These are phyloP conservation scores for Sphagnum magellanicum DNA, from an alignment of 228 moss, liverwort and hornwort genomes.

Conservation along the genomic window DNA sequence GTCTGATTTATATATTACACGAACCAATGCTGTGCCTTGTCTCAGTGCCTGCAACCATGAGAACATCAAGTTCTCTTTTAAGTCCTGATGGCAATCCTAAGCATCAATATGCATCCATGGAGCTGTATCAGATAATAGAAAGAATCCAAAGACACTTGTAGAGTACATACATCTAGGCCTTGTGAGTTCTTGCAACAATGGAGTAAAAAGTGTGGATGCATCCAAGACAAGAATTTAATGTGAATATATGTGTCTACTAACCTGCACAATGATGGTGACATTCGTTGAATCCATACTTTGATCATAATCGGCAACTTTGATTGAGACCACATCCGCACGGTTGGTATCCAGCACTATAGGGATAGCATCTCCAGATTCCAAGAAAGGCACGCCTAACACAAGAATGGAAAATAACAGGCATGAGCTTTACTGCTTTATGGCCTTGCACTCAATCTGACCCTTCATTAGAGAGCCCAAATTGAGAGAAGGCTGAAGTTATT, in stretches of 20 bases:
- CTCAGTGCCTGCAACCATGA: constrained; percentile 45
- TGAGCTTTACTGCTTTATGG: too few species aligned
- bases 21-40: constrained; percentile 88
- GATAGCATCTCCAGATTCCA: constrained; percentile 58
- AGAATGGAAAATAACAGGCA: neutral
- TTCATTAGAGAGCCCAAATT: too few species aligned
- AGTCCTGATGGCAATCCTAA: neutral
- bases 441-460: too few species aligned
- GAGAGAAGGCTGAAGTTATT: too few species aligned
- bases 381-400: constrained; percentile 55
- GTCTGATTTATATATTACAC: constrained; percentile 50
- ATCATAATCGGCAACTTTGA: constrained; percentile 60
- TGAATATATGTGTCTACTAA: constrained; percentile 4
- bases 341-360: constrained; percentile 73
- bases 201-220: too few species aligned
- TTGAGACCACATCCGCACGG: constrained; percentile 78
- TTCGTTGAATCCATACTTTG: constrained; percentile 34
- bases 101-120: too few species aligned
- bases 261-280: constrained; percentile 61
- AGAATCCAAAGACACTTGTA: too few species aligned
- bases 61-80: neutral
- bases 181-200: too few species aligned
- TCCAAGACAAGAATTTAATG: too few species aligned
- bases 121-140: too few species aligned
- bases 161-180: too few species aligned